phyloP scores from a whole-genome alignment of 2,329 filamentous ascomycete genomes.

The Verticillium tricorpus region DNA sequence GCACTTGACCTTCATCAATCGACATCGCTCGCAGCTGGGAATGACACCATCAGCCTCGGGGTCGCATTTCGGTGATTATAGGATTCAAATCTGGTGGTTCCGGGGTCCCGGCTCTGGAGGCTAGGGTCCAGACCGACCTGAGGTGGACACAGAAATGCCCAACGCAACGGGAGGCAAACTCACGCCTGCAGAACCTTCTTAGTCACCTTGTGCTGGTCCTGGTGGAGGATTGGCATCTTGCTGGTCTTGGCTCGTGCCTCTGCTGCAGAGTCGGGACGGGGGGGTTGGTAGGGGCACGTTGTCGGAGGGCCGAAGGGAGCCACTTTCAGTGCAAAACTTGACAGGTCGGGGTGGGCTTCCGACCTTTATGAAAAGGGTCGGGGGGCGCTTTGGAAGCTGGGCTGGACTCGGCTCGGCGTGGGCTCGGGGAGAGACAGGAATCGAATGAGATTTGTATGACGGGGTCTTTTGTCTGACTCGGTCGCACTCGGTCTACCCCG shows the following conservation, averaged over 20 bases:
- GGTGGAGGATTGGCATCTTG: conserved; percentile 1
- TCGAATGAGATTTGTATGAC: background rate
- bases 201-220: conserved; percentile 13
- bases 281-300: background rate
- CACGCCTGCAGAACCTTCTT: conserved; percentile 15
- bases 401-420: too few relatives aligned
- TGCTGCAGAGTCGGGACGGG: background rate
- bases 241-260: background rate
- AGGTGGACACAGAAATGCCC: background rate
- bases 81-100: background rate
- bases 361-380: background rate
- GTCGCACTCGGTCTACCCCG: background rate
- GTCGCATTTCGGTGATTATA: background rate
- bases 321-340: background rate
- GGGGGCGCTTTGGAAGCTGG: background rate
- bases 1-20: conserved; percentile 18
- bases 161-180: background rate
- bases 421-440: background rate
- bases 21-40: conserved; percentile 23
- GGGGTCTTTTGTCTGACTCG: background rate
- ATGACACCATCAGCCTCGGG: background rate
- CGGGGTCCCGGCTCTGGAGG: background rate
- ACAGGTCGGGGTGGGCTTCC: background rate
- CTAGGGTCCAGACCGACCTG: background rate
- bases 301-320: background rate